These are phyloP conservation scores for Circinella minor DNA, from an alignment of 371 early-diverging fungal species.

Conservation along the genomic window DNA sequence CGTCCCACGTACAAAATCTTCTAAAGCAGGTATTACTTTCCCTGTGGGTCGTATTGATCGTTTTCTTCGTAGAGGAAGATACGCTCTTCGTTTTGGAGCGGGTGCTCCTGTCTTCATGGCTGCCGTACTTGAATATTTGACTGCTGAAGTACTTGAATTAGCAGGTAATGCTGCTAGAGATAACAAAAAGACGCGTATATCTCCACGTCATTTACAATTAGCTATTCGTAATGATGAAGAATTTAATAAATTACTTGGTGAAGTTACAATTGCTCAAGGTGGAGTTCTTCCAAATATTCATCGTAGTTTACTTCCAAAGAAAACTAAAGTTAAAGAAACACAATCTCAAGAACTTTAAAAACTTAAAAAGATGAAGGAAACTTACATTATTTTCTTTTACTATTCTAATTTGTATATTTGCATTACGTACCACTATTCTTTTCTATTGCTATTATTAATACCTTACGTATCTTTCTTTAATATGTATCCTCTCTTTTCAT, in stretches of 20 bases:
- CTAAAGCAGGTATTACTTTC: slow-evolving; percentile 91
- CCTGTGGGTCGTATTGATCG: slow-evolving; percentile 98
- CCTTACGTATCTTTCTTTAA: too few relatives aligned
- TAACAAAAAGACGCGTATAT: slow-evolving; percentile 96
- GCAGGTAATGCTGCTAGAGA: slow-evolving; percentile 97
- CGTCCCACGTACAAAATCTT: slow-evolving; percentile 60
- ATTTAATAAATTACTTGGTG: slow-evolving; percentile 92
- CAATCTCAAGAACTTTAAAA: too few relatives aligned
- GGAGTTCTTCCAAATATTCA: slow-evolving; percentile 91
- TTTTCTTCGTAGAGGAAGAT: slow-evolving; percentile 94
- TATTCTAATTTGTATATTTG: too few relatives aligned
- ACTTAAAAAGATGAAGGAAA: too few relatives aligned
- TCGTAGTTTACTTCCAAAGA: too few relatives aligned
- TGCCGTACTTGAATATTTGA: slow-evolving; percentile 95
- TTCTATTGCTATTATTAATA: too few relatives aligned
- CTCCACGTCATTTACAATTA: slow-evolving; percentile 88
- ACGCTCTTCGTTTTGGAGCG: slow-evolving; percentile 93
- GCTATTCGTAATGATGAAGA: slow-evolving; percentile 97
- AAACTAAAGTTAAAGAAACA: too few relatives aligned
- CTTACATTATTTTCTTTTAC: too few relatives aligned
- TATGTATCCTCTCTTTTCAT: too few relatives aligned
- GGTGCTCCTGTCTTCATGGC: slow-evolving; percentile 96
- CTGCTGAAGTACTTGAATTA: slow-evolving; percentile 96
- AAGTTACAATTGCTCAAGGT: slow-evolving; percentile 88
- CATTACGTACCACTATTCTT: too few relatives aligned